phyloP scores from a whole-genome alignment of 75 land plant genomes.

The Pinus taeda region DNA sequence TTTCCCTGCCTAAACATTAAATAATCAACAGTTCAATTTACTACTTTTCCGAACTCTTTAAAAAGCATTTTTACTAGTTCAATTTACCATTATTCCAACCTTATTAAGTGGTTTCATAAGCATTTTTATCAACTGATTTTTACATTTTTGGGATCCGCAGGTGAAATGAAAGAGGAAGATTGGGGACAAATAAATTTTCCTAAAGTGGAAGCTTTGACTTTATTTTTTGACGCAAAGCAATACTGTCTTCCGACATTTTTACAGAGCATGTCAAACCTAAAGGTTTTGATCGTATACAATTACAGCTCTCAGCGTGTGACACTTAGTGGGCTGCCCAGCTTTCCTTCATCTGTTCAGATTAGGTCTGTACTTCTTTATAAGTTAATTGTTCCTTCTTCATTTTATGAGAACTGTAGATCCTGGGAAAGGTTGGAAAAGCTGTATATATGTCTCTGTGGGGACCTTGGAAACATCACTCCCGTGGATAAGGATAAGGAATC shows the following conservation, averaged over 20 bases:
- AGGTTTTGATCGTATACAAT: constrained; percentile 37
- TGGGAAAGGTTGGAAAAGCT: constrained; percentile 26
- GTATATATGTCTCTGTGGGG: constrained; percentile 36
- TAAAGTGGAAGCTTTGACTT: constrained; percentile 49
- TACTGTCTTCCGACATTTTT: constrained; percentile 56
- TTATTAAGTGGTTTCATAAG: too few species aligned
- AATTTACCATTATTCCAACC: not conserved
- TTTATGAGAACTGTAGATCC: constrained; percentile 13
- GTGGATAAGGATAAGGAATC: constrained; percentile 1
- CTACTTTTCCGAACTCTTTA: too few species aligned
- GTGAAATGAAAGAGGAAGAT: constrained; percentile 50
- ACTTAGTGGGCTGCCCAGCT: constrained; percentile 28
- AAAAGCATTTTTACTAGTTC: too few species aligned
- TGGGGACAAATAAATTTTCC: constrained; percentile 50
- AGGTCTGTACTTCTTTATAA: constrained; percentile 49
- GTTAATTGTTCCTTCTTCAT: constrained; percentile 19
- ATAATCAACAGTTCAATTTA: not conserved
- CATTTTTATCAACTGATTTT: too few species aligned
- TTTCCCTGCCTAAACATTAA: too few species aligned
- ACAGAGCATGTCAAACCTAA: constrained; percentile 37
- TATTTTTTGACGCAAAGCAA: constrained; percentile 32
- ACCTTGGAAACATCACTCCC: constrained; percentile 9
- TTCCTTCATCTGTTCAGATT: constrained; percentile 24
- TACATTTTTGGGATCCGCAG: constrained; percentile 8
- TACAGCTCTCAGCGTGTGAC: constrained; percentile 15